These are phyloP conservation scores for Penicillium tannophilum DNA, from an alignment of 495 filamentous ascomycete species.

Conservation along the genomic window DNA sequence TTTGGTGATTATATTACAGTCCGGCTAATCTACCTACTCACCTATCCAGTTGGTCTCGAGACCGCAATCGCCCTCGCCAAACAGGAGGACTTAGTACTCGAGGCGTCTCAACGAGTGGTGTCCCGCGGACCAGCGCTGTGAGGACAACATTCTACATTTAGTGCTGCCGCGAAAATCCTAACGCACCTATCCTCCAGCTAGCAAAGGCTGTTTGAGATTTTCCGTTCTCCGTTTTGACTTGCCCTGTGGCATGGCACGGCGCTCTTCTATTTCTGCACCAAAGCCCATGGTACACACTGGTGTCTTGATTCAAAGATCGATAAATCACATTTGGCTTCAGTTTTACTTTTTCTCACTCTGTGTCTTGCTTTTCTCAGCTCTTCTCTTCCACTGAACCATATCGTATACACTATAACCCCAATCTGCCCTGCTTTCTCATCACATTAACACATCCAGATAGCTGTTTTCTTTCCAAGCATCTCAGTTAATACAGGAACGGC, in stretches of 20 bases:
- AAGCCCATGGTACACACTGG: conserved; percentile 14
- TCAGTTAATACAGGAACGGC: conserved; percentile 36
- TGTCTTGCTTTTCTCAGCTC: background rate
- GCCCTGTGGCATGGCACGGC: conserved; percentile 1
- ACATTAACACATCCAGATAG: background rate
- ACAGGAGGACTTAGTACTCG: conserved; percentile 23
- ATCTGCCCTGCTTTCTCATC: background rate
- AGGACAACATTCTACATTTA: conserved; percentile 41
- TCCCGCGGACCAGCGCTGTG: conserved; percentile 45
- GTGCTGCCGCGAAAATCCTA: conserved; percentile 3
- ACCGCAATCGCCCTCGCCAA: conserved; percentile 29
- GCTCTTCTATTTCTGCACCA: conserved; percentile 9
- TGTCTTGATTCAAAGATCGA: conserved; percentile 28
- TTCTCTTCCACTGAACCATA: background rate
- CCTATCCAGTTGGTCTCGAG: conserved; percentile 43
- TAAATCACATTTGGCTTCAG: conserved; percentile 14
- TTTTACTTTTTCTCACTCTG: background rate
- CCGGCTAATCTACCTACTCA: background rate
- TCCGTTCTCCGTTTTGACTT: conserved; percentile 10
- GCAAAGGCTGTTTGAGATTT: background rate
- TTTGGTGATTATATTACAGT: background rate
- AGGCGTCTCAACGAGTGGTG: conserved; percentile 34
- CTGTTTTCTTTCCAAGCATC: conserved; percentile 5
- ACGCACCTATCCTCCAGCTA: background rate
- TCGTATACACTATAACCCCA: conserved; percentile 1